Evolutionary conservation across 768 basidiomycete species (phyloP).

Genomic region (Lentinula detonsa): DNA sequence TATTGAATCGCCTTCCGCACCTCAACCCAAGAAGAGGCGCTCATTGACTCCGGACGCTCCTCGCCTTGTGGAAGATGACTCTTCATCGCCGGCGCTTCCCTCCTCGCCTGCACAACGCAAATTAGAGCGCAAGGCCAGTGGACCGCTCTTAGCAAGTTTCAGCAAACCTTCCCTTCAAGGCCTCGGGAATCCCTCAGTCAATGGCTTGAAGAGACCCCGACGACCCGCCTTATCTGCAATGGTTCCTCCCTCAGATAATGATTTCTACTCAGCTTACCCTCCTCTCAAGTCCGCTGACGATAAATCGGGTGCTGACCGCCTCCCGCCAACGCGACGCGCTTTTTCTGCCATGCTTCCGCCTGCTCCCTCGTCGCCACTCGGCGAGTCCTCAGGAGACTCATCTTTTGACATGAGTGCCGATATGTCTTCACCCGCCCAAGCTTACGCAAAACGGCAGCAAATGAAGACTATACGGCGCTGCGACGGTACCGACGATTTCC

Average conservation of each 20-base stretch:
- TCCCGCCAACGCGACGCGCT: slow-evolving; percentile 58
- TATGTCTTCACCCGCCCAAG: slow-evolving; percentile 76
- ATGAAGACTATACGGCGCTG: slow-evolving; percentile 72
- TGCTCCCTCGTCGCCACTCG: slow-evolving; percentile 49
- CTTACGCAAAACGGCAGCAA: slow-evolving; percentile 73
- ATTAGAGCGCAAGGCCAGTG: slow-evolving; percentile 40
- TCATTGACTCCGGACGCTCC: slow-evolving; percentile 51
- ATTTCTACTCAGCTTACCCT: slow-evolving; percentile 38
- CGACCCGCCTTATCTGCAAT: slow-evolving; percentile 65
- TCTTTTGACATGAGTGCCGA: slow-evolving; percentile 62
- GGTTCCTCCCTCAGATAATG: slow-evolving; percentile 38
- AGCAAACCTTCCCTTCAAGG: slow-evolving; percentile 47
- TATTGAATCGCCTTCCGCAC: slow-evolving; percentile 38
- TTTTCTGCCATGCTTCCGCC: slow-evolving; percentile 72
- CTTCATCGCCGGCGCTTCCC: slow-evolving; percentile 43
- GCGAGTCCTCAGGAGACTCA: slow-evolving; percentile 39
- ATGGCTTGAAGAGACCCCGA: slow-evolving; percentile 52
- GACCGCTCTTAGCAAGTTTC: slow-evolving; percentile 42
- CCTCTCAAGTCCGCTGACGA: slow-evolving; percentile 23
- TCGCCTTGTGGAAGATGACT: slow-evolving; percentile 29
- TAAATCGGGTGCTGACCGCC: slow-evolving; percentile 15
- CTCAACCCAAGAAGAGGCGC: slow-evolving; percentile 47
- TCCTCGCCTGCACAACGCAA: slow-evolving; percentile 48
- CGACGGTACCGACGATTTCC: slow-evolving; percentile 78
- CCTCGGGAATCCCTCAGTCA: slow-evolving; percentile 49